These are phyloP conservation scores for Claviceps quebecensis DNA, from an alignment of 2,329 filamentous ascomycete species.

Conservation along the genomic window DNA sequence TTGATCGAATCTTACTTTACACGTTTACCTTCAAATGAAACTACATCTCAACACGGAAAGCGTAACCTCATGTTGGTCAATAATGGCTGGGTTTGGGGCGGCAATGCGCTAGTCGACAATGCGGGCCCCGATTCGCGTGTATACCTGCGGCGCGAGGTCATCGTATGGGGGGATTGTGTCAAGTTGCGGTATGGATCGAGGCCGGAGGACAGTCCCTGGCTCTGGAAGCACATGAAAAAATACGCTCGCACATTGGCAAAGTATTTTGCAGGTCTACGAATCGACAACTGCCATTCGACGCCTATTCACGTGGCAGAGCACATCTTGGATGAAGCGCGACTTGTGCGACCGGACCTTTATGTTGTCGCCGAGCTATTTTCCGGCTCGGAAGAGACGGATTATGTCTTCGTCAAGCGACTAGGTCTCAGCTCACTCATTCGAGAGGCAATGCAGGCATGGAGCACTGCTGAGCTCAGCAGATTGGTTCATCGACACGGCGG, in stretches of 20 bases:
- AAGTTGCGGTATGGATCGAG: conserved; percentile 80
- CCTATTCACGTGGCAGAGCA: conserved; percentile 89
- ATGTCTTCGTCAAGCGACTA: conserved; percentile 84
- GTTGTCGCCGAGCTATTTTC: conserved; percentile 93
- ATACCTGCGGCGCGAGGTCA: conserved; percentile 92
- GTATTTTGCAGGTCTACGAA: conserved; percentile 88
- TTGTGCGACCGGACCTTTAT: conserved; percentile 74
- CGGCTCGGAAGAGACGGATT: conserved; percentile 90
- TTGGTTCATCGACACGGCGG: conserved; percentile 90
- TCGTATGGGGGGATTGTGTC: conserved; percentile 97
- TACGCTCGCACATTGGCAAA: conserved; percentile 89
- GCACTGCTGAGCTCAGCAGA: conserved; percentile 79
- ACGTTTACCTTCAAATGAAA: conserved; percentile 63
- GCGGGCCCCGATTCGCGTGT: conserved; percentile 78
- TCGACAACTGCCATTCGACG: conserved; percentile 96
- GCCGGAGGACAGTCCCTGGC: conserved; percentile 74
- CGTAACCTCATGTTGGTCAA: conserved; percentile 75
- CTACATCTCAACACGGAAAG: conserved; percentile 60
- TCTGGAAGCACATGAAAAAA: conserved; percentile 92
- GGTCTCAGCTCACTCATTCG: conserved; percentile 85
- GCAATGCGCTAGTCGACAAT: conserved; percentile 86
- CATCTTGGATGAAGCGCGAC: conserved; percentile 84
- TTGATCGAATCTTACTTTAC: conserved; percentile 95
- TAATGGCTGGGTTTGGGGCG: conserved; percentile 98
- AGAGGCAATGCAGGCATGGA: conserved; percentile 98